phyloP scores from a whole-genome alignment of 2,329 filamentous ascomycete species.

The Aureobasidium sp. region DNA sequence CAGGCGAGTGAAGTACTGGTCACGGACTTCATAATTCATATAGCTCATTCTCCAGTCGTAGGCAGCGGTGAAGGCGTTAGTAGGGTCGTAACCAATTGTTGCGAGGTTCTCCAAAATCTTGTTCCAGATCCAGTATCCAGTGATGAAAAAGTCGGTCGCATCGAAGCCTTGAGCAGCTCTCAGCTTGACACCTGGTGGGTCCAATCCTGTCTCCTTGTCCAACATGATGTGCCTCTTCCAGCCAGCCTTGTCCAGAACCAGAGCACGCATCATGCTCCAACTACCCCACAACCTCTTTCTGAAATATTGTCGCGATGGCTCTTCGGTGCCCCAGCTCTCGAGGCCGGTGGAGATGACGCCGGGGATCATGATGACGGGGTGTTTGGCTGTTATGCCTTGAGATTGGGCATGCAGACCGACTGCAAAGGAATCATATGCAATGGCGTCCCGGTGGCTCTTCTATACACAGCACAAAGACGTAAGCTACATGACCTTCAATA shows the following conservation, averaged over 20 bases:
- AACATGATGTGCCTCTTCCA: slow-evolving; percentile 99
- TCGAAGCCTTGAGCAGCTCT: slow-evolving; percentile 94
- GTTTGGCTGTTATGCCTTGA: slow-evolving; percentile 72
- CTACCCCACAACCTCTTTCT: slow-evolving; percentile 92
- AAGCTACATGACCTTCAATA: slow-evolving; percentile 7
- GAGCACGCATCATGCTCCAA: slow-evolving; percentile 96
- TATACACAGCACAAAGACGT: slow-evolving; percentile 29
- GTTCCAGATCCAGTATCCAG: slow-evolving; percentile 96
- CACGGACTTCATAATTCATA: slow-evolving; percentile 76
- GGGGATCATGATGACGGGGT: slow-evolving; percentile 93
- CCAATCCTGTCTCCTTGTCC: slow-evolving; percentile 81
- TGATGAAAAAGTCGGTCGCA: slow-evolving; percentile 88
- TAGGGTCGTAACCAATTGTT: slow-evolving; percentile 91
- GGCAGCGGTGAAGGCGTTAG: slow-evolving; percentile 57
- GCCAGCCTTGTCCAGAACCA: slow-evolving; percentile 83
- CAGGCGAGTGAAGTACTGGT: slow-evolving; percentile 87
- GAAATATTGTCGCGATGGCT: slow-evolving; percentile 81
- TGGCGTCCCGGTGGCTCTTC: slow-evolving; percentile 79
- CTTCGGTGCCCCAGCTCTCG: slow-evolving; percentile 91
- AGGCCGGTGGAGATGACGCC: slow-evolving; percentile 96
- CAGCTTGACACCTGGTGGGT: slow-evolving; percentile 83
- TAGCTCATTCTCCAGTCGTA: slow-evolving; percentile 95
- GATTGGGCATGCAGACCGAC: slow-evolving; percentile 75
- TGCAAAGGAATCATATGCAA: slow-evolving; percentile 88
- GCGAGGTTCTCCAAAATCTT: slow-evolving; percentile 97